phyloP scores from a whole-genome alignment of 306 rosid genomes.

The Crataegus laevigata region DNA sequence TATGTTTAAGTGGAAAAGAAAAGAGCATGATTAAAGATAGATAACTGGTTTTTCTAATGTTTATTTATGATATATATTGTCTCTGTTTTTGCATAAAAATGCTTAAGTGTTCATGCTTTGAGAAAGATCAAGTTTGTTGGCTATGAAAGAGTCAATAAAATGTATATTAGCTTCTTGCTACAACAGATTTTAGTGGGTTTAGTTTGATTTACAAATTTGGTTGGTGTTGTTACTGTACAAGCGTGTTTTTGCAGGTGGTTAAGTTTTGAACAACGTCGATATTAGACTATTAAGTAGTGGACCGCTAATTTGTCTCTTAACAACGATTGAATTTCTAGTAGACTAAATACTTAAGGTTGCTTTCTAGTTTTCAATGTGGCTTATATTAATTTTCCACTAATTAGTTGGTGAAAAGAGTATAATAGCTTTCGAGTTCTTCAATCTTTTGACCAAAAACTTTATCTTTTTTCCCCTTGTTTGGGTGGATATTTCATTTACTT shows the following conservation, averaged over 20 bases:
- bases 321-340: no score
- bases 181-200: background rate
- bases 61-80: background rate
- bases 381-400: background rate
- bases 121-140: background rate
- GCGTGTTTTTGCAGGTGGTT: background rate
- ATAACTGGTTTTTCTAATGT: background rate
- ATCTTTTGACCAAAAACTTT: background rate
- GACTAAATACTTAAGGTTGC: background rate
- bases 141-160: conserved; percentile 5
- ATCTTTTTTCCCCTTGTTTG: background rate
- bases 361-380: background rate
- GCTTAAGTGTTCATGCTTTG: background rate
- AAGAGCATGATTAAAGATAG: background rate
- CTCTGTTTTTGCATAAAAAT: background rate
- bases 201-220: background rate
- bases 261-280: background rate
- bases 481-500: background rate
- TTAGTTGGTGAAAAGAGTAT: background rate
- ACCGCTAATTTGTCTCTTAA: background rate
- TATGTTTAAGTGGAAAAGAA: background rate
- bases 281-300: no score
- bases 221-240: background rate
- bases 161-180: conserved; percentile 14
- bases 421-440: background rate